phyloP scores from a whole-genome alignment of 305 asterid species.

The Rubia balearica region DNA sequence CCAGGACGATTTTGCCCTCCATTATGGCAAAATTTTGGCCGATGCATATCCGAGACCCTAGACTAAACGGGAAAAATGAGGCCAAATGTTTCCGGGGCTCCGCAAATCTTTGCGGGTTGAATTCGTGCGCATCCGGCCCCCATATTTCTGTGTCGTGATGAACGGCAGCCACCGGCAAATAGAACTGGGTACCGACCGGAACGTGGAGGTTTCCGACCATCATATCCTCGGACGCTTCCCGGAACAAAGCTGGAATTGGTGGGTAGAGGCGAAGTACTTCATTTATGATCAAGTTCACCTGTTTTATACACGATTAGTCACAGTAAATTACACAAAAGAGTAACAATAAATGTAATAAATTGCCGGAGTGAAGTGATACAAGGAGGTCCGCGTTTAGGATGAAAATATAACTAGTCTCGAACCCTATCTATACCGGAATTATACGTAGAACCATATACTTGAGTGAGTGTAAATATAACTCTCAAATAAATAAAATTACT shows the following conservation, averaged over 20 bases:
- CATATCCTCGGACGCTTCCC: slow-evolving; percentile 39
- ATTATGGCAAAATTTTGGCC: slow-evolving; percentile 34
- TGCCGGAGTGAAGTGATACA: too few relatives aligned
- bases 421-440: too few relatives aligned
- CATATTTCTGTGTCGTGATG: slow-evolving; percentile 67
- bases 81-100: slow-evolving; percentile 44
- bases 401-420: too few relatives aligned
- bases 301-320: not conserved
- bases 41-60: slow-evolving; percentile 31
- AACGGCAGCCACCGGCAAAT: slow-evolving; percentile 44
- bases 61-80: slow-evolving; percentile 27
- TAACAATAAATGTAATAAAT: too few relatives aligned
- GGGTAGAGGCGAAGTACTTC: slow-evolving; percentile 71
- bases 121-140: slow-evolving; percentile 63
- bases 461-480: too few relatives aligned
- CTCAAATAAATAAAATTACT: too few relatives aligned
- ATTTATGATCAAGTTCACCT: not conserved
- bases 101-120: slow-evolving; percentile 59
- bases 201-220: slow-evolving; percentile 48
- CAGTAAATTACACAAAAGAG: too few relatives aligned
- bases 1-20: slow-evolving; percentile 27
- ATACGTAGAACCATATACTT: too few relatives aligned
- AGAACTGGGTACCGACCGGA: slow-evolving; percentile 55
- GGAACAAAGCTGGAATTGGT: slow-evolving; percentile 37
- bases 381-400: too few relatives aligned